These are phyloP conservation scores for Tilletia indica DNA, from an alignment of 1,284 basidiomycete genomes.

Conservation along the genomic window DNA sequence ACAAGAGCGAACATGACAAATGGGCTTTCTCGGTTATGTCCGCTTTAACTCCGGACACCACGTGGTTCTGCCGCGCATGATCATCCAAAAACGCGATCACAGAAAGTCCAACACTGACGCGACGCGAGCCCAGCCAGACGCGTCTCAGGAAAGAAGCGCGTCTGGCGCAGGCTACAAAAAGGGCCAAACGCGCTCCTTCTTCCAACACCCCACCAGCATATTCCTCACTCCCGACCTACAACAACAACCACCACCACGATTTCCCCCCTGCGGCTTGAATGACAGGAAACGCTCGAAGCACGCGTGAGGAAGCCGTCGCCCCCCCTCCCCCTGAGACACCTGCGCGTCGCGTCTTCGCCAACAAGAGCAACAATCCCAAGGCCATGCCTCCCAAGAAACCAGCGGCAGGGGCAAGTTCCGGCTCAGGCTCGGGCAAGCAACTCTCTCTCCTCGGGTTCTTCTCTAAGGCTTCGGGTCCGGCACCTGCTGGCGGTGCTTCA, in stretches of 20 bases:
- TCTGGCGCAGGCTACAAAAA: too few relatives aligned
- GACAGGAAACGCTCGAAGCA: not conserved
- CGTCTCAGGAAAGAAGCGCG: too few relatives aligned
- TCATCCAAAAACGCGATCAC: too few relatives aligned
- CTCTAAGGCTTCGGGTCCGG: constrained; percentile 27
- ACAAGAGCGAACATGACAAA: too few relatives aligned
- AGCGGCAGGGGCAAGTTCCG: not conserved
- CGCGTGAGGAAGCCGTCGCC: constrained; percentile 12
- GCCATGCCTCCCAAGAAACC: constrained; percentile 5
- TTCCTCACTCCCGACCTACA: too few relatives aligned
- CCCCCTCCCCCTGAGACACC: not conserved
- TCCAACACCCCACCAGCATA: too few relatives aligned
- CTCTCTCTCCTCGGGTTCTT: constrained; percentile 44
- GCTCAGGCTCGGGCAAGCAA: constrained; percentile 26
- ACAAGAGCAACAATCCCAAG: constrained; percentile 8
- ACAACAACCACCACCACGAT: too few relatives aligned
- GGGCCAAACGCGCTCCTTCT: too few relatives aligned
- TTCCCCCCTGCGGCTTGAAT: not conserved
- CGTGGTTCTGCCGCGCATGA: too few relatives aligned
- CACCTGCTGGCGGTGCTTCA: not conserved
- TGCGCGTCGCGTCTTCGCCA: constrained; percentile 5
- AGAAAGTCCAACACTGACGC: too few relatives aligned
- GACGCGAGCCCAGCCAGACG: too few relatives aligned
- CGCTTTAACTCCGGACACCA: not conserved
- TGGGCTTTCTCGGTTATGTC: not conserved